Conservation (phyloP, 2,329 filamentous ascomycete species). For the Scedosporium boydii region DNA sequence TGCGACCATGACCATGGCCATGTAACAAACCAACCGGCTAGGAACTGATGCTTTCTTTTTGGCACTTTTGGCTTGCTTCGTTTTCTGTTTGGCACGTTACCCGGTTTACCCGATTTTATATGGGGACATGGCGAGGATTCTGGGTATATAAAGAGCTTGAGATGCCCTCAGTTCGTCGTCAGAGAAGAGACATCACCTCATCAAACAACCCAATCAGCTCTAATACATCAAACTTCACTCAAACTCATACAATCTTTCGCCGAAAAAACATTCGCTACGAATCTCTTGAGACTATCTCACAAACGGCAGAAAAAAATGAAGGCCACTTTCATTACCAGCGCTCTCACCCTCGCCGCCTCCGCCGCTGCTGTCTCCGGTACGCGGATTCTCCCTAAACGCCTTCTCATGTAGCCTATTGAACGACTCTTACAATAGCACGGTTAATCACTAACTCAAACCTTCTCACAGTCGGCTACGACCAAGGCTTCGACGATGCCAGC, state of each 20-base stretch:
- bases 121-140: background rate
- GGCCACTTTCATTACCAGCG: slow-evolving; percentile 27
- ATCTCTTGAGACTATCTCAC: too few species aligned
- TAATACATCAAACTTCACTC: too few species aligned
- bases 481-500: slow-evolving; percentile 53
- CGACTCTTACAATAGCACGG: background rate
- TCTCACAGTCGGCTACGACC: slow-evolving; percentile 56
- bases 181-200: too few species aligned
- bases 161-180: background rate
- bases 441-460: slow-evolving; percentile 10
- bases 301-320: slow-evolving; percentile 29
- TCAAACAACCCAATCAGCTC: too few species aligned
- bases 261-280: too few species aligned
- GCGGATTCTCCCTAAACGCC: slow-evolving; percentile 2
- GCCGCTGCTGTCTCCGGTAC: slow-evolving; percentile 26
- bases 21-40: too few species aligned
- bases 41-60: background rate
- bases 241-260: too few species aligned
- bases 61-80: background rate
- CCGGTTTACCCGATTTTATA: background rate
- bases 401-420: background rate
- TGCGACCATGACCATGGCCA: too few species aligned
- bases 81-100: background rate
- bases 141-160: background rate
- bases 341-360: slow-evolving; percentile 27